phyloP scores from a whole-genome alignment of 108 stramenopile species.

The Bacterosira constricta region DNA sequence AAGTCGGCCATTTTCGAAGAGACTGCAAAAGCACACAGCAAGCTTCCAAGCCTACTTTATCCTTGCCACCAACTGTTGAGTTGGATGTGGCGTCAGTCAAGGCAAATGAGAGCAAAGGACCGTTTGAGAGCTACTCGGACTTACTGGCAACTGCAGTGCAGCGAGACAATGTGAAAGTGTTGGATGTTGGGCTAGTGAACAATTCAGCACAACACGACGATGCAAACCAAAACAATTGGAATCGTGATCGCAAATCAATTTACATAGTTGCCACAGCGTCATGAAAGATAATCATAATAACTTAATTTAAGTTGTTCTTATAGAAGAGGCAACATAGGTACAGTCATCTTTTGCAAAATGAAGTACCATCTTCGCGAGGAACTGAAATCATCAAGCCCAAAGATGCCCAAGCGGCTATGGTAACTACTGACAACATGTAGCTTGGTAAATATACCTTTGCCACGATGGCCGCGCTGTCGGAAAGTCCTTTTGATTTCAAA shows the following conservation, averaged over 20 bases:
- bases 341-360: conserved; percentile 29
- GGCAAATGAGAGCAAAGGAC: conserved; percentile 10
- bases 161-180: conserved; percentile 33
- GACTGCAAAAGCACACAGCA: conserved; percentile 49
- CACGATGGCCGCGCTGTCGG: conserved; percentile 65
- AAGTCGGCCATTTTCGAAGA: conserved; percentile 50
- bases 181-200: conserved; percentile 54
- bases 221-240: conserved; percentile 59
- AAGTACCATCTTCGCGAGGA: conserved; percentile 44
- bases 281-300: neutral
- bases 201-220: conserved; percentile 41
- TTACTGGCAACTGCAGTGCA: conserved; percentile 48
- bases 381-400: conserved; percentile 63
- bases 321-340: neutral
- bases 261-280: conserved; percentile 49
- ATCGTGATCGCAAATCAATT: conserved; percentile 59
- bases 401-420: conserved; percentile 74
- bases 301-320: neutral
- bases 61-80: conserved; percentile 41
- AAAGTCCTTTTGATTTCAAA: conserved; percentile 58
- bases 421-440: conserved; percentile 66
- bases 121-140: conserved; percentile 58
- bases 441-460: conserved; percentile 66
- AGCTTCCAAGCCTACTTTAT: conserved; percentile 19
- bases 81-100: conserved; percentile 49